Percentiles rank a stretch among this genome's conserved stretches.
Conservation (phyloP, 176 grass and related monocot genomes). For the Ampelocalamus luodianensis region DNA sequence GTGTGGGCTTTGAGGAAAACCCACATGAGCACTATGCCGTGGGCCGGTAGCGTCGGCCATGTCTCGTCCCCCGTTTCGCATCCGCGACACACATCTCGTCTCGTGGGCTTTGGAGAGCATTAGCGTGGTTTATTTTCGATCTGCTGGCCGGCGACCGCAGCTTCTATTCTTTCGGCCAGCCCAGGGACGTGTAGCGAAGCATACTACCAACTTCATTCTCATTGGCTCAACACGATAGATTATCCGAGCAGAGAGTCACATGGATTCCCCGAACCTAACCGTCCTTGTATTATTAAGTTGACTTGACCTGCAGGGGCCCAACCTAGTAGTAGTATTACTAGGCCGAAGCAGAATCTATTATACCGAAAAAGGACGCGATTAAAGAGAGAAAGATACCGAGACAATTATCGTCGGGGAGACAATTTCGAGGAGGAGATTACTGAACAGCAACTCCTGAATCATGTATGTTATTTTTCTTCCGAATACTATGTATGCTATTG, state of each 20-base stretch:
- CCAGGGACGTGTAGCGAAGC: no score
- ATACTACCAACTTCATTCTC: no score
- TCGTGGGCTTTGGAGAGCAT: no score
- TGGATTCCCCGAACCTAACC: neutral
- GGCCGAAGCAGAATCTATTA: neutral
- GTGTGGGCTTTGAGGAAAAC: no score
- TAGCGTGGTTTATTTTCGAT: no score
- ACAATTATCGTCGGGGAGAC: neutral
- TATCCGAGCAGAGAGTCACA: neutral
- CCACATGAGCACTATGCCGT: no score
- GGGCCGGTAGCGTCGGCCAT: no score
- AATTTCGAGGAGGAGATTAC: neutral
- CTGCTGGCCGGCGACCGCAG: no score
- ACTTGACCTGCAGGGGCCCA: neutral
- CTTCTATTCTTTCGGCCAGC: no score
- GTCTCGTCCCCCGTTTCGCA: no score
- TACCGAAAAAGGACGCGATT: neutral
- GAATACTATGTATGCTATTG: neutral
- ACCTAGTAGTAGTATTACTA: neutral
- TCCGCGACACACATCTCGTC: no score
- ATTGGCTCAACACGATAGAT: no score
- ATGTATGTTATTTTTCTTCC: neutral
- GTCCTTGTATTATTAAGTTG: neutral
- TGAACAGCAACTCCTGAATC: neutral
- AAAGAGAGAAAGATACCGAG: neutral